Evolutionary conservation across 371 early-diverging fungal species (phyloP).

Genomic region (Mitosporidium daphniae): DNA sequence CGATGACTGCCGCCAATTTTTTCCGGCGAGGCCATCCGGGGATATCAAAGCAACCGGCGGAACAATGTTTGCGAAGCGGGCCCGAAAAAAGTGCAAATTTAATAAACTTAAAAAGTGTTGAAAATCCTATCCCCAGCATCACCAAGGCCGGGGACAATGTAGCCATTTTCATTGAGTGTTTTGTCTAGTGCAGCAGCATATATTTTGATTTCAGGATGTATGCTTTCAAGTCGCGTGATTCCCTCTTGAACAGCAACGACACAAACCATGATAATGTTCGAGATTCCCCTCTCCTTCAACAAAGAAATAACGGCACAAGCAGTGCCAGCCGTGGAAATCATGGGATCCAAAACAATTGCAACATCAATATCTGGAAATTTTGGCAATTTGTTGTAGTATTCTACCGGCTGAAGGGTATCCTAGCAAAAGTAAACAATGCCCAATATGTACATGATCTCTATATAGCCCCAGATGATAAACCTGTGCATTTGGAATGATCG

Average conservation of each 20-base stretch:
- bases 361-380: slow-evolving; percentile 17
- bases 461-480: slow-evolving; percentile 38
- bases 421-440: slow-evolving; percentile 1
- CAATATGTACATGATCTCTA: slow-evolving; percentile 21
- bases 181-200: slow-evolving; percentile 28
- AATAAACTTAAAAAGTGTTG: slow-evolving; percentile 2
- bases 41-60: no score
- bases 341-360: slow-evolving; percentile 36
- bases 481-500: slow-evolving; percentile 23
- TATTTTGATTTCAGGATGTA: slow-evolving; percentile 31
- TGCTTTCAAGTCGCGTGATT: slow-evolving; percentile 13
- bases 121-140: slow-evolving; percentile 3
- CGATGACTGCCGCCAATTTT: no score
- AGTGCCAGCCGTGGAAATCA: slow-evolving; percentile 36
- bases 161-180: slow-evolving; percentile 16
- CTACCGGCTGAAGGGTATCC: slow-evolving; percentile 38
- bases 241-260: slow-evolving; percentile 20
- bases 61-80: no score
- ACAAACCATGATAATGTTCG: slow-evolving; percentile 22
- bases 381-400: slow-evolving; percentile 61
- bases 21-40: no score
- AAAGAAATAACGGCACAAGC: slow-evolving; percentile 35
- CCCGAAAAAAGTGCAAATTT: no score
- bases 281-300: slow-evolving; percentile 34
- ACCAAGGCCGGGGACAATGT: slow-evolving; percentile 2